Base-by-base conservation (phyloP, 1,284 basidiomycete species). In the Veloboletus limbatus region DNA sequence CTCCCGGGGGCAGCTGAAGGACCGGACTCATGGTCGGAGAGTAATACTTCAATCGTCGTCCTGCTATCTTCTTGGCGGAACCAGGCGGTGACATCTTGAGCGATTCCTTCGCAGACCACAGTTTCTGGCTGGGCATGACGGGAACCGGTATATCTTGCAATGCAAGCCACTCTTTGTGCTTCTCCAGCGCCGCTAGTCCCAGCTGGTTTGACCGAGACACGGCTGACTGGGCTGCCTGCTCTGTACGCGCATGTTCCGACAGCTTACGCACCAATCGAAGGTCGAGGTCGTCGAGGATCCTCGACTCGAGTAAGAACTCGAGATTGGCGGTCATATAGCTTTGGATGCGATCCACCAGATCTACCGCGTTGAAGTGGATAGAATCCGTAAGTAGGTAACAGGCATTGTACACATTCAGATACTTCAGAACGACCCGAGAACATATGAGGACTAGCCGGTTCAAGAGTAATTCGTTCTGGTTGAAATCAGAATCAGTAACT, bases 381-480 rank as follows among this genome's bases (percentile, higher is more conserved):
- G 94, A 92, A 38, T 97, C 92, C 25, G 82, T 70, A 26, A 97
- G 82, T 21, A 98, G 73, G 45, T 86, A 82, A 44, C 85, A 88
- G 0, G 86, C 88, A 48, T 97, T 98, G 63, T 81, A 74, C 40
- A 87, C 74, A 48, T 83, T 86, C 47, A 88, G 74, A 56, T 89
- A 78, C 20, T 75, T 73, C 31, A 92, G 74, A 40, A 96, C 77
- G 22, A 86, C 76, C 8, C 75, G 70, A 3, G 92, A 92, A 68
- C 93, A 96, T 9, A 97, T 70, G 3, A 91, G 76, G 45, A 93
- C 79, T 8, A 98, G 79, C 20, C 88, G 85, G 56, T 92, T 90
- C 18, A 98, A 74, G 18, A 97, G 76, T 2, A 98, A 69, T 67
- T 98, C 94, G 55, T 92, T 95, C 88, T 92, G 52, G 17, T 42